These are phyloP conservation scores for Fraxinus platypoda DNA, from an alignment of 305 asterid genomes.

Conservation along the genomic window DNA sequence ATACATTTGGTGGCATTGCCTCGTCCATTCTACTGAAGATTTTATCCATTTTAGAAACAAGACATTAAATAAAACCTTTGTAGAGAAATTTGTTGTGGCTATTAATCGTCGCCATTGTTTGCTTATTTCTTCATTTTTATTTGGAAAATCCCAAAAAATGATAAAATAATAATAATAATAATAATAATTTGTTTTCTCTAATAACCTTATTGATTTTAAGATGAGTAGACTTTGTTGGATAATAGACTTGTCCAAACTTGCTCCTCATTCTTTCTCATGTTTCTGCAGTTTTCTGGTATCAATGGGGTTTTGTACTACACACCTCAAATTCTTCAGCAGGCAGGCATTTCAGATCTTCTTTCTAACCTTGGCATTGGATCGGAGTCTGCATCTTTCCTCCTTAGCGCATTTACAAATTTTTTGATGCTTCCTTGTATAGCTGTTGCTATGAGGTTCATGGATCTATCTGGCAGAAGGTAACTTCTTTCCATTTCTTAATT, in stretches of 20 bases:
- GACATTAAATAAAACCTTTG: background rate
- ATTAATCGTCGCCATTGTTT: background rate
- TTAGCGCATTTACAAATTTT: conserved; percentile 66
- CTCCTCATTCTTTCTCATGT: conserved; percentile 3
- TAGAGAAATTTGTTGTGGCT: background rate
- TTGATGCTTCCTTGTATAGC: conserved; percentile 88
- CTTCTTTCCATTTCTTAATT: background rate
- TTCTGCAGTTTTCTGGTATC: conserved; percentile 82
- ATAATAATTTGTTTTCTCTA: background rate
- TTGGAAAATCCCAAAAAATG: background rate
- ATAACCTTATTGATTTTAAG: background rate
- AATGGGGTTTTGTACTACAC: conserved; percentile 89
- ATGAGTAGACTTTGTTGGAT: background rate
- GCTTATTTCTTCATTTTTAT: background rate
- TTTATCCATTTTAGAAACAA: background rate
- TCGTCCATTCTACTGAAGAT: background rate
- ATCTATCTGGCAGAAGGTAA: conserved; percentile 83
- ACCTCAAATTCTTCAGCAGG: conserved; percentile 89
- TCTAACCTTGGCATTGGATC: conserved; percentile 70
- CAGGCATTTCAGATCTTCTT: conserved; percentile 78
- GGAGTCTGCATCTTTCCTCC: conserved; percentile 73
- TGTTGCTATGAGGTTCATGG: conserved; percentile 92
- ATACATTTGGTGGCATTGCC: background rate
- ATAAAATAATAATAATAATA: too few relatives aligned
- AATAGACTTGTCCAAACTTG: background rate